phyloP scores from a whole-genome alignment of 2,329 filamentous ascomycete species.

The Onygena corvina region DNA sequence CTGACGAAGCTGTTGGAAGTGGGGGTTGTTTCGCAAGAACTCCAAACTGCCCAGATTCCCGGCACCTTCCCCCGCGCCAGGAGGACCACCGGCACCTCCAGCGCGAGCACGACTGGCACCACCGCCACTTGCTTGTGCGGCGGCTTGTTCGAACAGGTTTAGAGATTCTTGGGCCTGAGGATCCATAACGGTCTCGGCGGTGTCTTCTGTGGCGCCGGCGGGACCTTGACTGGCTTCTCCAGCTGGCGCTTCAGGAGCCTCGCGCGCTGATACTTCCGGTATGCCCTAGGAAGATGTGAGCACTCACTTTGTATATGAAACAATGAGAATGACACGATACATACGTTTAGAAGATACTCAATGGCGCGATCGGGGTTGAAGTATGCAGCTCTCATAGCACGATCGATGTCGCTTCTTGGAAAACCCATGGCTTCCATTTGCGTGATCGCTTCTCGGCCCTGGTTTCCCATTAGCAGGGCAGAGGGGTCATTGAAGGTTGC shows the following conservation, averaged over 20 bases:
- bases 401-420: constrained; percentile 72
- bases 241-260: constrained; percentile 27
- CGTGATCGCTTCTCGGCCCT: constrained; percentile 67
- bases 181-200: constrained; percentile 25
- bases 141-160: constrained; percentile 77
- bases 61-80: constrained; percentile 15
- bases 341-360: constrained; percentile 80
- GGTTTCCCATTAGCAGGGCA: constrained; percentile 72
- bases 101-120: constrained; percentile 31
- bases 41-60: constrained; percentile 61
- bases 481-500: constrained; percentile 57
- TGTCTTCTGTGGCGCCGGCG: constrained; percentile 28
- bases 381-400: constrained; percentile 89
- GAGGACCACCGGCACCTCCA: constrained; percentile 18
- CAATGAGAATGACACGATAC: constrained; percentile 21
- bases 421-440: constrained; percentile 99
- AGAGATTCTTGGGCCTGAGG: constrained; percentile 43
- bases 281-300: constrained; percentile 55
- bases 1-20: constrained; percentile 95
- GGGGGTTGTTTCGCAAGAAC: constrained; percentile 85
- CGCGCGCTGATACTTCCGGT: constrained; percentile 67
- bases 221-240: constrained; percentile 32
- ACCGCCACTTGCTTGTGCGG: constrained; percentile 57
- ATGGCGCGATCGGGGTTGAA: constrained; percentile 96
- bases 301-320: not conserved